Evolutionary conservation across 768 basidiomycete genomes (phyloP), one percentile per base, ranked within the genome.

Genomic region (Fomitopsis serialis): DNA sequence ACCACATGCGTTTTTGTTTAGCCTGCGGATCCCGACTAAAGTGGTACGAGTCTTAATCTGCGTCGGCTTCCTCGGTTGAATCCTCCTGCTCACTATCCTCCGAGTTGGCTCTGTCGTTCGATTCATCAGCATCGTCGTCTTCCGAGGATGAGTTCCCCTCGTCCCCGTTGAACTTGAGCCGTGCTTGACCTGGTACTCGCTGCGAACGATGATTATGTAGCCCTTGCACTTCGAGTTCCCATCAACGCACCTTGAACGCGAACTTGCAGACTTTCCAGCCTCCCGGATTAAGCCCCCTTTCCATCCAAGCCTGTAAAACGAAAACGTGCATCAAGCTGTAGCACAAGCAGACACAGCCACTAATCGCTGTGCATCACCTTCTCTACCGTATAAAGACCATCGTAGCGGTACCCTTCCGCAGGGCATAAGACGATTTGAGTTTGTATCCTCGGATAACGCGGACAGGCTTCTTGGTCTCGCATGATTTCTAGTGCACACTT

Each of bases 371-470:
- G 42, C 71, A 46, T 55, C 11, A 80, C 89, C 74, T 84, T 83
- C 68, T 87, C 87, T 15, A 92, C 87, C 1, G 63, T 71, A 64
- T 96, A 97, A 11, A 97, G 74, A 1, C 94, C 94, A 60, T 96
- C 93, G 63, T 97, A 97, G 9, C 92, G 83, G 65, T 94, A 97
- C 23, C 92, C 92, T 75, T 89, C 84, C 23, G 69, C 74, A 5
- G 93, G 93, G 89, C 92, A 58, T 84, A 96, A 21, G 73, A 72
- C 0, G 89, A 89, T 25, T 69, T 67, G 25, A 84, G 68, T 66
- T 93, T 92, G 77, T 70, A 95, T 1, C 93, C 94, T 23, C 94
- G 80, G 52, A 96, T 85, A 2, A 97, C 93, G 17, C 94, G 79
- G 27, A 97, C 77, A 15, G 92, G 92, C 57, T 87, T 88, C 55